Evolutionary conservation across 352 stramenopile genomes (phyloP).

Genomic region (Pilasporangium apinafurcum): DNA sequence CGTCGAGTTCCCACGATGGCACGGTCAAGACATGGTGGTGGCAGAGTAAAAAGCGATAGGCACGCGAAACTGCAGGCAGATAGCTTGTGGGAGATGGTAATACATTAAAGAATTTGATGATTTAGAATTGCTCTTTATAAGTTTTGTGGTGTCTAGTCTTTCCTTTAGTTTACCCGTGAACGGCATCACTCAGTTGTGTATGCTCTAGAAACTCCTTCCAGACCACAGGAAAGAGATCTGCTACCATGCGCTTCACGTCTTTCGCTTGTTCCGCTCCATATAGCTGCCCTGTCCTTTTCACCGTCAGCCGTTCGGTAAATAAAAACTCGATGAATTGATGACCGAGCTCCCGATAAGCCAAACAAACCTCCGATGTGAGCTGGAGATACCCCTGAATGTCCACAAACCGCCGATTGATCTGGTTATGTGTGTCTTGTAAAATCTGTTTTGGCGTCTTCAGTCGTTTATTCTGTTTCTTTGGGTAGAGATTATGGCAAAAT

Average conservation of each 20-base stretch:
- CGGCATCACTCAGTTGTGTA: slow-evolving; percentile 37
- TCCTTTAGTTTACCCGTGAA: slow-evolving; percentile 1
- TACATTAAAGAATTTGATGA: too few relatives aligned
- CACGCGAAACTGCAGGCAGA: not conserved
- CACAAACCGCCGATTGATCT: slow-evolving; percentile 44
- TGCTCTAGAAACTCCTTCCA: slow-evolving; percentile 62
- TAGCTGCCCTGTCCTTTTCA: too few relatives aligned
- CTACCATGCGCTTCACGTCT: slow-evolving; percentile 35
- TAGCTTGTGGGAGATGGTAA: not conserved
- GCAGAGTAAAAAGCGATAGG: slow-evolving; percentile 57
- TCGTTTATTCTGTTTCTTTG: slow-evolving; percentile 14
- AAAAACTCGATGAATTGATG: slow-evolving; percentile 61
- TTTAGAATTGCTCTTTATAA: too few relatives aligned
- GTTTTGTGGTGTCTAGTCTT: too few relatives aligned
- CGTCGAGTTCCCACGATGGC: slow-evolving; percentile 80
- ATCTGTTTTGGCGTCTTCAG: slow-evolving; percentile 7
- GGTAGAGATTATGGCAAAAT: slow-evolving; percentile 32
- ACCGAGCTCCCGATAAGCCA: slow-evolving; percentile 41
- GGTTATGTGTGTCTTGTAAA: slow-evolving; percentile 14
- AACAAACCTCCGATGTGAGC: slow-evolving; percentile 26
- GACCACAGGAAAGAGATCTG: slow-evolving; percentile 62
- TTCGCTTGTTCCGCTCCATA: slow-evolving; percentile 11
- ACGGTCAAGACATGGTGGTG: slow-evolving; percentile 90
- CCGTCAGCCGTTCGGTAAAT: slow-evolving; percentile 29
- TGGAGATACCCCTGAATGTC: slow-evolving; percentile 48